These are phyloP conservation scores for Irpex sp. DNA, from an alignment of 1,284 basidiomycete species.

Conservation along the genomic window DNA sequence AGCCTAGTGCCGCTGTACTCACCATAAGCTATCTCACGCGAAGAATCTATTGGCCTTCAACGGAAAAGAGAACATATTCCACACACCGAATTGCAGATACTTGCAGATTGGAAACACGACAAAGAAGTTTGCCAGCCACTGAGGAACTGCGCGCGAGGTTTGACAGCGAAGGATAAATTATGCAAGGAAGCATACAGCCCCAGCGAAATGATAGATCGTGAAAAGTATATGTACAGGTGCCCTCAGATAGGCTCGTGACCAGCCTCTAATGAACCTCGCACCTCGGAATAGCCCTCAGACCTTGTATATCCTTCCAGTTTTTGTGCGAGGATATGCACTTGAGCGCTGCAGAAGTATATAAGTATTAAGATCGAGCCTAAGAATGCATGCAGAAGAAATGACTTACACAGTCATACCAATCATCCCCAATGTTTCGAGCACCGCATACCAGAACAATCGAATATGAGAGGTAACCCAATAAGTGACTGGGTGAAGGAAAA, in stretches of 20 bases:
- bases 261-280: too few relatives aligned
- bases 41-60: too few relatives aligned
- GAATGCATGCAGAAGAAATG: constrained; percentile 2
- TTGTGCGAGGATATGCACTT: constrained; percentile 86
- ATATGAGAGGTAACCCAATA: constrained; percentile 31
- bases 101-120: too few relatives aligned
- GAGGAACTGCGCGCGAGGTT: too few relatives aligned
- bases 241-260: too few relatives aligned
- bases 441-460: constrained; percentile 87
- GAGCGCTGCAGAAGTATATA: constrained; percentile 47
- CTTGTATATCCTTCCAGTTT: constrained; percentile 81
- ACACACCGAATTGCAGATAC: too few relatives aligned
- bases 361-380: constrained; percentile 10
- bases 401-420: constrained; percentile 81
- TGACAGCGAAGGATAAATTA: not conserved
- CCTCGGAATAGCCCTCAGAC: constrained; percentile 41
- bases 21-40: too few relatives aligned
- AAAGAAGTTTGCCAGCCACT: too few relatives aligned
- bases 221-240: constrained; percentile 6
- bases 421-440: constrained; percentile 74
- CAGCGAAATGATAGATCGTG: not conserved
- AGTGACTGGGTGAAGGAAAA: constrained; percentile 19
- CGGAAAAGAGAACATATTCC: too few relatives aligned
- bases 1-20: too few relatives aligned
- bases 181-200: not conserved